These are phyloP conservation scores for Rhododendron mucronatum DNA, from an alignment of 148 eudicot genomes.

Conservation along the genomic window DNA sequence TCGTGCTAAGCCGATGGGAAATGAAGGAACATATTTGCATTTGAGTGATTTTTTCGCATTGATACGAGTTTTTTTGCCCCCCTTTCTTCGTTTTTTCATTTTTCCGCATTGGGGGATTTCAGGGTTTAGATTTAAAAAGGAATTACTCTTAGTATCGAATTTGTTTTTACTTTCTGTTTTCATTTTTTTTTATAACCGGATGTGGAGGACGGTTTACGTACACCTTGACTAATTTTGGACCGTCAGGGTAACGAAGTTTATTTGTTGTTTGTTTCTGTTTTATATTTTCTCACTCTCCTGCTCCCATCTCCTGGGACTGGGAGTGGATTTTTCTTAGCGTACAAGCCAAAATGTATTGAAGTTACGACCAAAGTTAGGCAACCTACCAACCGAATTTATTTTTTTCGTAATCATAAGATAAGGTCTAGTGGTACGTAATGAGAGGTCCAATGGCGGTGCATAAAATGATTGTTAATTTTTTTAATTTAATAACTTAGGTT, in stretches of 20 bases:
- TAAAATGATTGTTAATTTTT: too few relatives aligned
- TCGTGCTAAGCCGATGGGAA: background rate
- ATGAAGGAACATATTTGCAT: background rate
- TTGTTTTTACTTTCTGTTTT: too few relatives aligned
- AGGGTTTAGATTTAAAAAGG: background rate
- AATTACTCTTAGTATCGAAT: background rate
- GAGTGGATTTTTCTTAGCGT: background rate
- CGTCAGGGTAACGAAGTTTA: background rate
- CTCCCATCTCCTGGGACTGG: background rate
- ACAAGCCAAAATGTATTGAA: background rate
- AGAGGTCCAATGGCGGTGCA: too few relatives aligned
- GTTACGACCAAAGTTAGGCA: background rate
- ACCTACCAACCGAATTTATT: background rate
- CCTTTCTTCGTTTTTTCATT: background rate
- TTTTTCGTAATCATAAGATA: background rate
- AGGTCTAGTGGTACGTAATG: too few relatives aligned
- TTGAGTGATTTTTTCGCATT: background rate
- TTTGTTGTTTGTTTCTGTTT: background rate
- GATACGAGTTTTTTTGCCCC: background rate
- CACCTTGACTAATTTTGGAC: too few relatives aligned
- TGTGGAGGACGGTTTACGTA: too few relatives aligned
- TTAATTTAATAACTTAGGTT: too few relatives aligned
- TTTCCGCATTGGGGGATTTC: background rate
- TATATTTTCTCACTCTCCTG: background rate
- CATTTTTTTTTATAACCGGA: too few relatives aligned